Evolutionary conservation across 1,284 basidiomycete genomes (phyloP), one percentile per base, ranked within the genome.

Genomic region (Xerocomus amazonicus): DNA sequence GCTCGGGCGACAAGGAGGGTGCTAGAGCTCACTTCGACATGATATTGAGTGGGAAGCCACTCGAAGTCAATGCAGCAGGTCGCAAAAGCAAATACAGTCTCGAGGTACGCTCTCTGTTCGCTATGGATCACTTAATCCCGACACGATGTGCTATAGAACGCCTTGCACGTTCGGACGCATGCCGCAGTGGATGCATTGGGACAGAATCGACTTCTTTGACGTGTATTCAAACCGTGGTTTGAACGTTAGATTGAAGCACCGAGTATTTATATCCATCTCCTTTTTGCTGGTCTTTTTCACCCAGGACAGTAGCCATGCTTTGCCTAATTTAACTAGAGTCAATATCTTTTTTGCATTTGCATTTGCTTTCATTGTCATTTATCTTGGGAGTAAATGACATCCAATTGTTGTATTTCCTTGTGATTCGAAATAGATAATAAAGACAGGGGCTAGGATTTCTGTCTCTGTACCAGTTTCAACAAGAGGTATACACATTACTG

Each of bases 21-120:
- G 89, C 89, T 1, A 75, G 71, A 54, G 62, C 67, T 23, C 80
- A 92, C 59, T 84, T 90, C 60, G 82, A 90, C 50, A 73, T 88
- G 27, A 81, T 93, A 5, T 52, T 82, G 40, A 71, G 69, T 6
- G 70, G 70, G 59, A 60, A 56, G 54, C 47, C 65, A 9, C 73
- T 87, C 1, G 86, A 87, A 59, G 77, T 81, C 13, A 78, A 75
- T 1, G 59, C 73, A 2, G 71, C 72, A 4, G 78, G 79, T 27
- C 69, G 68, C 52, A 81, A 66, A 56, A 69, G 68, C 19, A 70
- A 70, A 53, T 70, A 70, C 39, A 70, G 70, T 39, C 54, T 70
- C 41, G 67, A 70, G 57, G 68, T 69, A 7, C 8, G 59, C 48
- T 34, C 29, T 29, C 12, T 45, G 4, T 33, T 6, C 12, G 26